Evolutionary conservation across 306 rosid genomes (phyloP).

Genomic region (Trifolium dubium): DNA sequence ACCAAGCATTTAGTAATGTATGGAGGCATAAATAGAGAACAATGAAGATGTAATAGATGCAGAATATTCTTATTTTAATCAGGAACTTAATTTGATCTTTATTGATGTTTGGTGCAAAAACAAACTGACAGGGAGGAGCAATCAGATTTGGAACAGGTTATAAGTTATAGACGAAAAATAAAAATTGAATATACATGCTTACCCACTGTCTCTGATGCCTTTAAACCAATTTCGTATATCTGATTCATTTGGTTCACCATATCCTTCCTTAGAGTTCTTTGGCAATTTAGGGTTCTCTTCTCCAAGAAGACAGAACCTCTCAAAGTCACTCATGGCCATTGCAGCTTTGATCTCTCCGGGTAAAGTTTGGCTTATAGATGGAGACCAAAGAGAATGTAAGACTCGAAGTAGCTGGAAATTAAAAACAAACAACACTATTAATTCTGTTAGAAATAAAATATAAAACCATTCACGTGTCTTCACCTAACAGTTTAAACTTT

Average conservation of each 20-base stretch:
- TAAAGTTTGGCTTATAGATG: constrained; percentile 67
- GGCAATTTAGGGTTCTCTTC: constrained; percentile 80
- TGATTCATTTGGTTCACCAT: constrained; percentile 66
- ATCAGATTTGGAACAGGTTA: constrained; percentile 13
- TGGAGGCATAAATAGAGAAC: constrained; percentile 26
- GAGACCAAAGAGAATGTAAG: constrained; percentile 92
- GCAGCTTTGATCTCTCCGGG: constrained; percentile 87
- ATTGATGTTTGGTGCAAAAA: constrained; percentile 24
- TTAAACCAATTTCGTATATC: constrained; percentile 93
- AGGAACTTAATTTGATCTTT: constrained; percentile 34
- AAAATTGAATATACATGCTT: constrained; percentile 43
- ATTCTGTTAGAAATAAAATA: constrained; percentile 1
- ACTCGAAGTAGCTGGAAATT: constrained; percentile 81
- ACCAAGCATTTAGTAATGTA: constrained; percentile 37
- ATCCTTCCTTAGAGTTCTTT: constrained; percentile 76
- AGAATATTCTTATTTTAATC: constrained; percentile 34
- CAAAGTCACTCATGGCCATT: constrained; percentile 81
- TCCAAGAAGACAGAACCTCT: constrained; percentile 86
- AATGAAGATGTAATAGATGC: constrained; percentile 30
- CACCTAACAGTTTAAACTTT: constrained; percentile 13
- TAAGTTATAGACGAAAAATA: constrained; percentile 9
- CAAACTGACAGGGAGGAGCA: constrained; percentile 11
- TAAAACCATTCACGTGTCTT: constrained; percentile 8
- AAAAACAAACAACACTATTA: constrained; percentile 38
- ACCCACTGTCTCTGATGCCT: constrained; percentile 97